Evolutionary conservation across 2,329 filamentous ascomycete species (phyloP), one percentile per base, ranked within the genome.

Genomic region (Ophiocordyceps camponoti-leonardi): DNA sequence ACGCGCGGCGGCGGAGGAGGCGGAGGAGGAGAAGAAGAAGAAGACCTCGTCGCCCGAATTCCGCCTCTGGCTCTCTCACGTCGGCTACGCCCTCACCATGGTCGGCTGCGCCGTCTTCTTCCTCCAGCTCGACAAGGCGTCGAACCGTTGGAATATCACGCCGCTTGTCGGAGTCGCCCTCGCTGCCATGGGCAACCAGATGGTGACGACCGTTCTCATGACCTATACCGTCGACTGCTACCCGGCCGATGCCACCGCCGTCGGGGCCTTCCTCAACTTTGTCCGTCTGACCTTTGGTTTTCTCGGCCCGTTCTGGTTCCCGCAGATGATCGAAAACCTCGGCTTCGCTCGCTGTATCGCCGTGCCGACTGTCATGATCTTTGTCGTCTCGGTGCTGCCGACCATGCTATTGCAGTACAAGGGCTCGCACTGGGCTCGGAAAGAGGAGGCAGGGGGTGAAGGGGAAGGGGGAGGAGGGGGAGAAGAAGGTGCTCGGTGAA

Each of bases 191-290:
- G 75, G 76, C 0, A 77, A 77, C 48, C 75, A 79, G 55, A 69
- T 80, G 40, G 65, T 78, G 16, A 79, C 75, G 0, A 79, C 76
- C 0, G 69, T 78, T 2, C 54, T 76, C 41, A 70, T 77, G 22
- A 78, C 76, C 0, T 79, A 77, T 53, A 69, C 73, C 0, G 69
- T 80, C 1, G 76, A 79, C 50, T 74, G 71, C 52, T 68, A 75
- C 49, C 65, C 61, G 2, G 62, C 71, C 26, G 65, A 74, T 39
- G 64, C 72, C 0, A 68, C 68, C 1, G 67, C 68, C 45, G 65
- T 79, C 18, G 75, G 74, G 2, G 73, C 76, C 0, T 78, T 77
- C 49, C 66, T 79, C 49, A 77, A 67, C 4, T 63, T 78, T 45
- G 66, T 76, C 2, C 63, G 75, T 8, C 69, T 73, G 41, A 68